Base-by-base conservation (phyloP, 768 basidiomycete species). In the Naganishia friedmannii region DNA sequence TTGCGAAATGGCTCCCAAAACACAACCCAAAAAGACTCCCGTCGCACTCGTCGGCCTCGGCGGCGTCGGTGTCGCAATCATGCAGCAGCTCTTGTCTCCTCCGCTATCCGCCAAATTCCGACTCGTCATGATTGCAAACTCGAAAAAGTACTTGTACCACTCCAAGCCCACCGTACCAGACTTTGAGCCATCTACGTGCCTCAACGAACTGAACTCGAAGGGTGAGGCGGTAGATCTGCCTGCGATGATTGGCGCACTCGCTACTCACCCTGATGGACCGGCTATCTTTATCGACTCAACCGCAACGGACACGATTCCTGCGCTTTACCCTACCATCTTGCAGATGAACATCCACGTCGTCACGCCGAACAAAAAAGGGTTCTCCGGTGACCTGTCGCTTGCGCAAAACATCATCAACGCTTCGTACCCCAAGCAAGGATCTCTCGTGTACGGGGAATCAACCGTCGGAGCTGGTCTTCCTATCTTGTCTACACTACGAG, bases 291-390 rank as follows among this genome's bases (percentile, higher is more conserved):
- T 99, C 70, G 96, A 99, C 81, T 95, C 93, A 79, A 97, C 96
- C 0, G 90, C 93, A 0, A 89, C 90, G 39, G 89, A 92, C 46
- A 84, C 83, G 17, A 86, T 98, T 23, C 94, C 95, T 1, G 83
- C 83, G 28, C 76, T 89, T 66, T 99, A 98, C 81, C 92, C 96
- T 0, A 82, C 83, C 45, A 90, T 93, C 83, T 82, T 98, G 53
- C 83, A 83, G 60, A 85, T 86, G 4, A 93, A 94, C 3, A 86
- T 98, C 70, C 86, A 88, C 77, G 87, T 99, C 75, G 87, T 95
- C 55, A 99, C 96, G 0, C 95, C 96, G 19, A 99, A 98, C 85
- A 99, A 99, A 82, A 98, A 97, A 82, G 96, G 90, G 0, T 92
- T 89, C 78, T 94, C 92, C 17, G 89, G 89, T 0, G 84, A 87